Conservation (phyloP, 306 rosid genomes). For the Arachis hypogaea region DNA sequence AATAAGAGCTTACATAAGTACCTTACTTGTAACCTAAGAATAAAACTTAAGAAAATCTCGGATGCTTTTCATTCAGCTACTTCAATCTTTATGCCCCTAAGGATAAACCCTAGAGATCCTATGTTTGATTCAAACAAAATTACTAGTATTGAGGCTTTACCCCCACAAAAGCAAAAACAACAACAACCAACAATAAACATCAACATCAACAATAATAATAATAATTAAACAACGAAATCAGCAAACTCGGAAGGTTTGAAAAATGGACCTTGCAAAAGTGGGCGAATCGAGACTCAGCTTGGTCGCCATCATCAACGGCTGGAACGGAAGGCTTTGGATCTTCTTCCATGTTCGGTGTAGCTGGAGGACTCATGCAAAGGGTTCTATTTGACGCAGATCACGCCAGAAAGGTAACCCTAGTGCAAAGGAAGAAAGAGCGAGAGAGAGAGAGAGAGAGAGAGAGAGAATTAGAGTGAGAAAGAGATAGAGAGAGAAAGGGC, state of each 20-base stretch:
- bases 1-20: no score
- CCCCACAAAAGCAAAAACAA: not conserved
- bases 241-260: not conserved
- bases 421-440: not conserved
- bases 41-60: no score
- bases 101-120: conserved; percentile 15
- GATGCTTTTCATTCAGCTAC: not conserved
- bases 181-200: not conserved
- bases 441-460: not conserved
- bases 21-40: no score
- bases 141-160: not conserved
- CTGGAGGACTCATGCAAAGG: conserved; percentile 49
- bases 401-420: conserved; percentile 36
- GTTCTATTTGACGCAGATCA: conserved; percentile 46
- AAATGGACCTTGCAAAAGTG: conserved; percentile 69
- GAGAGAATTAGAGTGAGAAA: not conserved
- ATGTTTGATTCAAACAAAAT: conserved; percentile 12
- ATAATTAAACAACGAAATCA: not conserved
- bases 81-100: not conserved
- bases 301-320: conserved; percentile 38
- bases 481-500: not conserved
- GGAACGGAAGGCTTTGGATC: conserved; percentile 45
- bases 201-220: not conserved
- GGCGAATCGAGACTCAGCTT: conserved; percentile 55
- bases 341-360: conserved; percentile 58